Evolutionary conservation across 768 basidiomycete genomes (phyloP).

Genomic region (Trametes cingulata): DNA sequence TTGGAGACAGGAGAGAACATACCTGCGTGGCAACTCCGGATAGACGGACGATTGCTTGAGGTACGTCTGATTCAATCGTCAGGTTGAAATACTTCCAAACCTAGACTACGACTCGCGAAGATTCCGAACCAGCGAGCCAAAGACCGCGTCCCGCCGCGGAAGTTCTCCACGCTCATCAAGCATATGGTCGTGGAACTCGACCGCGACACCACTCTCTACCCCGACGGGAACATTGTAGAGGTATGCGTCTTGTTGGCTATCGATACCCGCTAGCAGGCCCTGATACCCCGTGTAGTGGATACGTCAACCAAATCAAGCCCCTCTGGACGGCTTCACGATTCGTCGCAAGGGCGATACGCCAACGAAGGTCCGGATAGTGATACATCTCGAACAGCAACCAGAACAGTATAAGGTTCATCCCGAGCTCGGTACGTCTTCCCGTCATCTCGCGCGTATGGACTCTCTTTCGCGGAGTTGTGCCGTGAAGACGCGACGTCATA

Average conservation of each 20-base stretch:
- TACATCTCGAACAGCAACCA: conserved; percentile 84
- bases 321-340: conserved; percentile 85
- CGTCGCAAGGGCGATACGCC: conserved; percentile 77
- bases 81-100: too few relatives aligned
- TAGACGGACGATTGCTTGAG: conserved; percentile 87
- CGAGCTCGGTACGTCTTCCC: conserved; percentile 70
- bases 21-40: conserved; percentile 83
- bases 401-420: conserved; percentile 81
- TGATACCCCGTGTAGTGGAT: conserved; percentile 52
- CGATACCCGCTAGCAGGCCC: neutral
- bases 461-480: neutral
- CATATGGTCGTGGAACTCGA: conserved; percentile 86
- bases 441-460: too few relatives aligned
- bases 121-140: conserved; percentile 60
- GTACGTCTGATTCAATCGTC: conserved; percentile 39
- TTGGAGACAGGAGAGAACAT: conserved; percentile 88
- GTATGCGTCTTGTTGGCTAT: conserved; percentile 41
- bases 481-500: too few relatives aligned
- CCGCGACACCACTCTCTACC: conserved; percentile 75
- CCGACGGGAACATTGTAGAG: conserved; percentile 89
- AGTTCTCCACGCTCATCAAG: conserved; percentile 86
- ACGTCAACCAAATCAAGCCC: conserved; percentile 54
- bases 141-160: conserved; percentile 64
- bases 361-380: conserved; percentile 78
- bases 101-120: conserved; percentile 34